Conservation (phyloP, 495 filamentous ascomycete genomes). For the Neurospora terricola region DNA sequence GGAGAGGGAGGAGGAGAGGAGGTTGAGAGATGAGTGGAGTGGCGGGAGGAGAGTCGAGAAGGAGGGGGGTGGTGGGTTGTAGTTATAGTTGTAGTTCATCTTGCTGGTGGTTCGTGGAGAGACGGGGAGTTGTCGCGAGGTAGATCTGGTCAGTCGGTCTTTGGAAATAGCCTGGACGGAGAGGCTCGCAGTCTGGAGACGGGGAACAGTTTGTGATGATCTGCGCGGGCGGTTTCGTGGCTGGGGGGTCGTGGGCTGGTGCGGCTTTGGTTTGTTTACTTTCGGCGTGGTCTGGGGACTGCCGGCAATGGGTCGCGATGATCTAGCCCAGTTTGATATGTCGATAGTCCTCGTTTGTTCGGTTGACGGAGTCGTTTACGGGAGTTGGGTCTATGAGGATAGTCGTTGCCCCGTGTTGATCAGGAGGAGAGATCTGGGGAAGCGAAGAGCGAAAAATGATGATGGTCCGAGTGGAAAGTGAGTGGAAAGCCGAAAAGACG, state of each 20-base stretch:
- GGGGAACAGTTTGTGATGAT: background rate
- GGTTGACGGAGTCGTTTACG: background rate
- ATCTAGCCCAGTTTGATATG: background rate
- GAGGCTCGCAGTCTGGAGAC: background rate
- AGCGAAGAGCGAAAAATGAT: background rate
- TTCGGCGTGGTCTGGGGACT: background rate
- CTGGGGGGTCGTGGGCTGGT: background rate
- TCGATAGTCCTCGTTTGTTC: background rate
- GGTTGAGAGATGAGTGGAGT: background rate
- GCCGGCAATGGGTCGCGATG: background rate
- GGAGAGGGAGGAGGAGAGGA: slow-evolving; percentile 28
- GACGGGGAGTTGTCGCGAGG: background rate
- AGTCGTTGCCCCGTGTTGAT: background rate
- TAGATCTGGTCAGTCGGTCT: background rate
- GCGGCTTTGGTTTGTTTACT: background rate
- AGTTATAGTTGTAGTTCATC: background rate
- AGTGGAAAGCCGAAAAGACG: background rate
- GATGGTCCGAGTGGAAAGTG: background rate
- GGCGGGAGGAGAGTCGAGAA: background rate
- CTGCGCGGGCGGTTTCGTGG: background rate
- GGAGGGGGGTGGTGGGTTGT: background rate
- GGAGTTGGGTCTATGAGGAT: background rate
- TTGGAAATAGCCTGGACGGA: too few relatives aligned
- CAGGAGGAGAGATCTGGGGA: background rate
- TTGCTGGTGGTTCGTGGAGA: background rate